Evolutionary conservation across 805 yeast species (phyloP), one percentile per base, ranked within the genome.

Genomic region (Myxozyma nipponensis): DNA sequence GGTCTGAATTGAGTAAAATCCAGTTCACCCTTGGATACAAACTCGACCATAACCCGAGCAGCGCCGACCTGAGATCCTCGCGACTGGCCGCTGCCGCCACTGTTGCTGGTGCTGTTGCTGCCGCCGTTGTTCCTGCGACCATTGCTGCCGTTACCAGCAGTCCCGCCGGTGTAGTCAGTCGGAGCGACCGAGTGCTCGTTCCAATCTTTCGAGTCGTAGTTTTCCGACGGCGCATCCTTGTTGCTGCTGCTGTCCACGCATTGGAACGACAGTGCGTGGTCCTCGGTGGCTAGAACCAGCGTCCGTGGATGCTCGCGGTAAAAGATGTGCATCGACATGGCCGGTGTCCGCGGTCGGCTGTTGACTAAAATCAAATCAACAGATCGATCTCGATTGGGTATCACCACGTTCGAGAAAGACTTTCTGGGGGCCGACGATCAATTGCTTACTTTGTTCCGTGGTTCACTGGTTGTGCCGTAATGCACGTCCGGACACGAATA

Each of bases 251-350:
- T 49, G 30, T 34, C 40, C 35, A 64, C 58, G 43, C 62, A 63
- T 19, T 69, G 63, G 44, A 88, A 73, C 2, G 83, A 71, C 53
- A 88, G 70, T 1, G 83, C 86, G 62, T 73, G 76, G 23, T 75
- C 76, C 39, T 76, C 75, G 18, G 84, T 77, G 2, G 81, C 78
- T 2, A 88, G 71, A 1, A 86, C 82, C 51, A 87, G 72, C 15
- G 90, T 77, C 50, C 96, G 72, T 1, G 95, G 91, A 30, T 73
- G 66, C 50, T 76, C 78, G 50, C 84, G 79, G 49, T 84, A 72
- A 65, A 73, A 81, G 7, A 86, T 75, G 64, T 70, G 77, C 89
- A 86, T 85, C 17, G 46, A 30, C 45, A 35, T 37, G 13, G 23
- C 19, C n/a, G 19, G 19, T n/a, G n/a, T n/a, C n/a, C n/a, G n/a